Evolutionary conservation across 371 early-diverging fungal genomes (phyloP).

Genomic region (Basidiobolus meristosporus): DNA sequence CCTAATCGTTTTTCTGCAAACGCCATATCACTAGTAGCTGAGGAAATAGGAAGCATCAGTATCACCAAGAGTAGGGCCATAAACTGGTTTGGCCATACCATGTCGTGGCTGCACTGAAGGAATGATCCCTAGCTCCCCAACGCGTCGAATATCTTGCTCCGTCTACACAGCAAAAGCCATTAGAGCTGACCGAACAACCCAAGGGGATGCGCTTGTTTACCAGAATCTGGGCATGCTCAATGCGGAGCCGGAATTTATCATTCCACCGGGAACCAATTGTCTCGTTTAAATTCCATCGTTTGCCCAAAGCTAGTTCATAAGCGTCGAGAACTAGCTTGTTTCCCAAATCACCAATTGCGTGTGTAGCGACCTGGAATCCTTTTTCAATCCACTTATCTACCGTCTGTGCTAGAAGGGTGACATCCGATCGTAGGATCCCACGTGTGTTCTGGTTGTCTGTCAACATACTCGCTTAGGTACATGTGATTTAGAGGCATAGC

Average conservation of each 20-base stretch:
- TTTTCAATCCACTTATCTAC: constrained; percentile 6
- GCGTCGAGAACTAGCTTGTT: constrained; percentile 13
- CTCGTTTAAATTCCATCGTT: not conserved
- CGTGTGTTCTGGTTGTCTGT: constrained; percentile 8
- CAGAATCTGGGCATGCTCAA: constrained; percentile 22
- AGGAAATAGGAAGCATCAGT: no score
- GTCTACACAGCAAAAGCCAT: no score
- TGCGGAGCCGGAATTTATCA: constrained; percentile 7
- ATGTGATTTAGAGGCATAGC: no score
- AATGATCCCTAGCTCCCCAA: constrained; percentile 11
- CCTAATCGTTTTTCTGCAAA: constrained; percentile 17
- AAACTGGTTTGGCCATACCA: no score
- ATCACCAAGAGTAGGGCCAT: no score
- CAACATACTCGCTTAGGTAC: no score
- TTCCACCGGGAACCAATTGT: no score
- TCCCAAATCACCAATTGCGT: constrained; percentile 20
- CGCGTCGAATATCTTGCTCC: constrained; percentile 14
- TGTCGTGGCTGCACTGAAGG: constrained; percentile 28
- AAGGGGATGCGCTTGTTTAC: no score
- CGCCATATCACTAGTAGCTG: constrained; percentile 19
- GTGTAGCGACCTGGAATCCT: constrained; percentile 20
- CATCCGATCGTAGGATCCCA: constrained; percentile 10
- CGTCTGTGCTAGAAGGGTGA: constrained; percentile 1
- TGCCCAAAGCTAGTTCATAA: constrained; percentile 6
- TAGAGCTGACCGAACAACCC: no score